These are phyloP conservation scores for Candida nanaspora DNA, from an alignment of 805 yeast species.

Conservation along the genomic window DNA sequence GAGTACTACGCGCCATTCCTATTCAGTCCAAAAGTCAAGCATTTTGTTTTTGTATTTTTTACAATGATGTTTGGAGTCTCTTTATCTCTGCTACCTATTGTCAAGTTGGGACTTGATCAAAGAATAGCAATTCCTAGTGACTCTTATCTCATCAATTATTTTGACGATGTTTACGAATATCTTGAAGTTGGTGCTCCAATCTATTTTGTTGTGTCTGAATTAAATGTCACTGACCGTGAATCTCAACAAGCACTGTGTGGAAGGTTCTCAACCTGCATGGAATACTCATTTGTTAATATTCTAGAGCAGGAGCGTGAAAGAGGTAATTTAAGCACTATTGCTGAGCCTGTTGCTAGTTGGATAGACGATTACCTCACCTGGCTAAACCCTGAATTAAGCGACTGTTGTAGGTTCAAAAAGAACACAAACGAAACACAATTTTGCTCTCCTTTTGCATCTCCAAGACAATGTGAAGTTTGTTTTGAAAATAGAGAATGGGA, in stretches of 20 bases:
- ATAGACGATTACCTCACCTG: slow-evolving; percentile 83
- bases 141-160: slow-evolving; percentile 77
- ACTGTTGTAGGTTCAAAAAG: slow-evolving; percentile 74
- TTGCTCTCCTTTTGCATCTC: slow-evolving; percentile 61
- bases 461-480: slow-evolving; percentile 69
- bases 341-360: slow-evolving; percentile 88
- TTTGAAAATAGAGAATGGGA: slow-evolving; percentile 59
- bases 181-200: slow-evolving; percentile 89
- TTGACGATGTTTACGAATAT: slow-evolving; percentile 63
- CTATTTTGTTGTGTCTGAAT: slow-evolving; percentile 69
- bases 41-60: slow-evolving; percentile 46
- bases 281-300: slow-evolving; percentile 70
- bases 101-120: slow-evolving; percentile 82
- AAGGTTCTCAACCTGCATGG: slow-evolving; percentile 75
- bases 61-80: slow-evolving; percentile 61
- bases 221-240: slow-evolving; percentile 52
- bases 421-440: slow-evolving; percentile 40
- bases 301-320: slow-evolving; percentile 80
- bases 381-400: slow-evolving; percentile 79
- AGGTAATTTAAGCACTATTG: slow-evolving; percentile 53
- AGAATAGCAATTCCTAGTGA: slow-evolving; percentile 78
- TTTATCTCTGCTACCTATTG: slow-evolving; percentile 57
- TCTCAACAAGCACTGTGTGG: slow-evolving; percentile 81
- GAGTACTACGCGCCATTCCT: slow-evolving; percentile 54
- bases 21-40: slow-evolving; percentile 38